Evolutionary conservation across 208 protist species (phyloP).

Genomic region (Leishmania guyanensis): DNA sequence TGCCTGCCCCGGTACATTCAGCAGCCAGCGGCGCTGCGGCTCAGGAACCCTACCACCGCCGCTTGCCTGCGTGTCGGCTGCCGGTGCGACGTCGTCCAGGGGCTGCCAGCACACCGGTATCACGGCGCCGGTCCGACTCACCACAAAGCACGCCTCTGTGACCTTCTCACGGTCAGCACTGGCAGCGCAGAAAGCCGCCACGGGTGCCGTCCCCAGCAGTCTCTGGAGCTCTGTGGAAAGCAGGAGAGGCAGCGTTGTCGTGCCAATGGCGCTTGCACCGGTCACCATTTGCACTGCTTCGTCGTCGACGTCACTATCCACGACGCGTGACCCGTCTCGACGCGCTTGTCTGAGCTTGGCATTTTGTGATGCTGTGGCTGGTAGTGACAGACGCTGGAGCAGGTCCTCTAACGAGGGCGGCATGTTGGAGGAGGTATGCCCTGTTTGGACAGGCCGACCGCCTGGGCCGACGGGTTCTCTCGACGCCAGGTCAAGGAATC

Average conservation of each 20-base stretch:
- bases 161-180: neutral
- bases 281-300: neutral
- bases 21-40: constrained; percentile 1
- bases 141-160: neutral
- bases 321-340: neutral
- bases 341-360: neutral
- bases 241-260: neutral
- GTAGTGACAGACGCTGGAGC: neutral
- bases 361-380: neutral
- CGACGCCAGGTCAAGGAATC: constrained; percentile 4
- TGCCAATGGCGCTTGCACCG: neutral
- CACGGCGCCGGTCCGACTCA: constrained; percentile 13
- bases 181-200: neutral
- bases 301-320: constrained; percentile 10
- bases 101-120: constrained; percentile 14
- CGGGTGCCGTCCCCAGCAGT: constrained; percentile 4
- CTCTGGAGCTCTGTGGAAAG: constrained; percentile 5
- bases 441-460: neutral
- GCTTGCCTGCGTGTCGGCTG: neutral
- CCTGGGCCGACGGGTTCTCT: neutral
- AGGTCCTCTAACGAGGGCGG: constrained; percentile 8
- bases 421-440: neutral
- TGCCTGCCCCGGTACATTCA: neutral
- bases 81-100: neutral
- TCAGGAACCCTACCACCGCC: neutral